These are phyloP conservation scores for Pilaira anomala DNA, from an alignment of 192 early-diverging fungal genomes.

Conservation along the genomic window DNA sequence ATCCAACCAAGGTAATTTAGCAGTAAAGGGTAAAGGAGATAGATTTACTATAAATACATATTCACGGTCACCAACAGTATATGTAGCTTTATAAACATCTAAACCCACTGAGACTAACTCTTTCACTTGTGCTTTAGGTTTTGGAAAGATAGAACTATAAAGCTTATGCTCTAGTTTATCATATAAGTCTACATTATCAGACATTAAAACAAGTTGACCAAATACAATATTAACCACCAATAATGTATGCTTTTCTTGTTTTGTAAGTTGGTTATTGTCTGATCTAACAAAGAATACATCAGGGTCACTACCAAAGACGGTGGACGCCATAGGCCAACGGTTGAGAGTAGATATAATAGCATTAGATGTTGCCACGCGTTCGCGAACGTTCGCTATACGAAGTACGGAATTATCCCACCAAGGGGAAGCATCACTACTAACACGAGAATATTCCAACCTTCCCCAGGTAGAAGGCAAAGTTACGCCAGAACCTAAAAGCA, in stretches of 20 bases:
- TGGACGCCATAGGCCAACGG: conserved; percentile 40
- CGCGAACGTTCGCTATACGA: conserved; percentile 43
- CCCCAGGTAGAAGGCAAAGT: conserved; percentile 43
- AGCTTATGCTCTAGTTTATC: conserved; percentile 24
- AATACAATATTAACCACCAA: conserved; percentile 27
- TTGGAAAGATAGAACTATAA: conserved; percentile 29
- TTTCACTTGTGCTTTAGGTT: background rate
- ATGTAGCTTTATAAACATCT: conserved; percentile 26
- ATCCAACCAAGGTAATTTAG: background rate
- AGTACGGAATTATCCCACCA: conserved; percentile 47
- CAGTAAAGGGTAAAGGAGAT: conserved; percentile 15
- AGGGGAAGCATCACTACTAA: conserved; percentile 48
- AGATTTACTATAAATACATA: conserved; percentile 25
- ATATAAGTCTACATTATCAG: conserved; percentile 33
- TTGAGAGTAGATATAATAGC: conserved; percentile 45
- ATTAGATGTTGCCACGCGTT: conserved; percentile 45
- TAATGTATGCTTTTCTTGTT: conserved; percentile 24
- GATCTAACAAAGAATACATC: conserved; percentile 49
- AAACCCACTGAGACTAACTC: background rate
- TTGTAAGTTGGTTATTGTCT: conserved; percentile 28
- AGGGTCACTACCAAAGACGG: conserved; percentile 49
- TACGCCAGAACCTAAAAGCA: conserved; percentile 44
- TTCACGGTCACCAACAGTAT: background rate
- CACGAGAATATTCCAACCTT: conserved; percentile 43
- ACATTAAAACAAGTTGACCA: conserved; percentile 31